phyloP scores from a whole-genome alignment of 495 filamentous ascomycete genomes.

The Penicillium coprophilum region DNA sequence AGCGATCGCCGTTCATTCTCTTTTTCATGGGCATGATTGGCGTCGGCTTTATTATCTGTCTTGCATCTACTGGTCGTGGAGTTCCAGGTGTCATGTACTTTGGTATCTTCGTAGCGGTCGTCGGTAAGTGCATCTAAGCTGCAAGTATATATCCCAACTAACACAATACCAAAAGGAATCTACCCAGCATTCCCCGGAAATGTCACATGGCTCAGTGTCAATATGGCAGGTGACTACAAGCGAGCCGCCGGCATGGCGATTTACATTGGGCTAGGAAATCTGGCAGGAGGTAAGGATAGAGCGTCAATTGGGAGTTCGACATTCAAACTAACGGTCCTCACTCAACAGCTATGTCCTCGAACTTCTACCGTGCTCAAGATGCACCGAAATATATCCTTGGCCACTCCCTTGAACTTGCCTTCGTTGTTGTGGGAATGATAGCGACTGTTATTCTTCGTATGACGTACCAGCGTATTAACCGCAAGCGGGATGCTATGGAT shows the following conservation, averaged over 20 bases:
- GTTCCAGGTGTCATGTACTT: conserved; percentile 68
- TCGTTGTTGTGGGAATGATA: conserved; percentile 60
- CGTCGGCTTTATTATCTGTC: conserved; percentile 63
- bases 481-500: conserved; percentile 52
- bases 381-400: conserved; percentile 65
- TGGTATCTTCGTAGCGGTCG: conserved; percentile 70
- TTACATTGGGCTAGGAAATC: conserved; percentile 71
- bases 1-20: conserved; percentile 65
- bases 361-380: conserved; percentile 71
- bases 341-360: conserved; percentile 62
- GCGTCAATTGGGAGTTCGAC: background rate
- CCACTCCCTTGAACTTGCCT: conserved; percentile 66
- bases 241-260: conserved; percentile 71
- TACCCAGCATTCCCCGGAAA: conserved; percentile 58
- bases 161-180: conserved; percentile 28
- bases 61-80: conserved; percentile 40
- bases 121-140: conserved; percentile 56
- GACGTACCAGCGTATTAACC: conserved; percentile 62
- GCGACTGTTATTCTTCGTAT: conserved; percentile 55
- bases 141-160: background rate
- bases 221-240: conserved; percentile 70
- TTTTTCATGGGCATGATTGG: conserved; percentile 58
- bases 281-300: conserved; percentile 54
- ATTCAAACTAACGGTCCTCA: conserved; percentile 8
- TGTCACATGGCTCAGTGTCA: conserved; percentile 70